These are phyloP conservation scores for Rheum nobile DNA, from an alignment of 148 eudicot genomes.

Conservation along the genomic window DNA sequence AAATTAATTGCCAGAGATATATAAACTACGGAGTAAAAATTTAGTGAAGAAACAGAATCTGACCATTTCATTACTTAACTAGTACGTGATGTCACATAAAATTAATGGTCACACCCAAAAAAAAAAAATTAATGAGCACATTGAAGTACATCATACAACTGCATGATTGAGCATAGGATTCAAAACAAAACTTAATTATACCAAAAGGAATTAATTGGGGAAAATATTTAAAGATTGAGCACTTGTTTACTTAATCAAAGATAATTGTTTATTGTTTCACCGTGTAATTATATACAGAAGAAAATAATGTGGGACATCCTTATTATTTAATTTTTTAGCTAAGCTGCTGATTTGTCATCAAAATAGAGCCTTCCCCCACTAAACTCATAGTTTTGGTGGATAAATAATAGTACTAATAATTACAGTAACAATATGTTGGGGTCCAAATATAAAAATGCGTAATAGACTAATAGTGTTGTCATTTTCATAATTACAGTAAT, in stretches of 20 bases:
- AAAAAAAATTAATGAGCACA: neutral
- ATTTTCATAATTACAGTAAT: neutral
- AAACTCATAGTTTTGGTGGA: neutral
- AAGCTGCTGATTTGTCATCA: neutral
- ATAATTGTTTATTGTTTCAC: neutral
- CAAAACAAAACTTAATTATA: neutral
- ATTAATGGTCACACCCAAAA: neutral
- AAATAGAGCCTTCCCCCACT: neutral
- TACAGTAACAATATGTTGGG: no score
- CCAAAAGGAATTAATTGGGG: neutral
- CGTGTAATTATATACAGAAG: neutral
- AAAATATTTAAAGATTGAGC: neutral
- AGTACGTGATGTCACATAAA: conserved; percentile 1
- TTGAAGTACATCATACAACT: neutral
- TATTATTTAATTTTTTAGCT: neutral
- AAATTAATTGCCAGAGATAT: neutral
- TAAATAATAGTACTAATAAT: no score
- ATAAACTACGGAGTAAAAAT: neutral
- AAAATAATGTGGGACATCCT: neutral
- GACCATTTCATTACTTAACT: neutral
- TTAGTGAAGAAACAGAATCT: neutral
- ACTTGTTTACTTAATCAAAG: neutral
- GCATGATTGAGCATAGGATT: neutral
- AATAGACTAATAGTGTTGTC: neutral
- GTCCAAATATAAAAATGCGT: neutral